phyloP scores from a whole-genome alignment of 306 rosid species.

The Prunus mira region DNA sequence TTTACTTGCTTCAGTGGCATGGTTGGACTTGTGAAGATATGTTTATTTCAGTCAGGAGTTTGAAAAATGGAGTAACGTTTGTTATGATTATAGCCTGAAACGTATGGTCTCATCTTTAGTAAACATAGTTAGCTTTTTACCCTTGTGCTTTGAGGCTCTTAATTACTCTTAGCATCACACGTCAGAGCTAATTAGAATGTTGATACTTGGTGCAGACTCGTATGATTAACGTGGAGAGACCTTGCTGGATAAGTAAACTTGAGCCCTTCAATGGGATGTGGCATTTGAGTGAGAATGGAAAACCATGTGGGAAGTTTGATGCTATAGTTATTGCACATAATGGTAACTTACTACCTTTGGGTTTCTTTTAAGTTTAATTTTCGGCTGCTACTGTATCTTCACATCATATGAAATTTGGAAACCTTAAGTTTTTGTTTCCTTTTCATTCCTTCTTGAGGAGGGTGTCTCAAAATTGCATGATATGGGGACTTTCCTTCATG shows the following conservation, averaged over 20 bases:
- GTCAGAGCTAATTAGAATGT: constrained; percentile 26
- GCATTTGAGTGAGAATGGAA: constrained; percentile 90
- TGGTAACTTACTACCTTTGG: constrained; percentile 37
- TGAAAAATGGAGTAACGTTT: background rate
- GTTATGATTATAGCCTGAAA: background rate
- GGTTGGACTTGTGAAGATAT: background rate
- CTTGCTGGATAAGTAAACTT: constrained; percentile 85
- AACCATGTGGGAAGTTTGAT: constrained; percentile 79
- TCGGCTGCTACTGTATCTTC: background rate
- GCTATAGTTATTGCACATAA: constrained; percentile 92
- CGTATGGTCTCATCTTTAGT: background rate
- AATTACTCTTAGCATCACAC: background rate
- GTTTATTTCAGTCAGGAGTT: background rate
- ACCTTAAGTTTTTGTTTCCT: background rate
- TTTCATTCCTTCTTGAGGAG: background rate
- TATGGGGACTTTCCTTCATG: background rate
- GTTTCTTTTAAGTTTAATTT: background rate
- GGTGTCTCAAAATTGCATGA: background rate
- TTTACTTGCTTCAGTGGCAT: background rate
- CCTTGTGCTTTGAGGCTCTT: constrained; percentile 1
- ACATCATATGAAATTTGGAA: background rate
- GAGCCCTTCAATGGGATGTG: constrained; percentile 95
- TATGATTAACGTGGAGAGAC: constrained; percentile 71
- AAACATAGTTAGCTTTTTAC: background rate
- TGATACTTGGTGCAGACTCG: constrained; percentile 44